A percentile compares a stretch with the other conserved stretches of the same genome.
Evolutionary conservation across 371 early-diverging fungal species (phyloP).

Genomic region (Lichtheimia hyalospora): DNA sequence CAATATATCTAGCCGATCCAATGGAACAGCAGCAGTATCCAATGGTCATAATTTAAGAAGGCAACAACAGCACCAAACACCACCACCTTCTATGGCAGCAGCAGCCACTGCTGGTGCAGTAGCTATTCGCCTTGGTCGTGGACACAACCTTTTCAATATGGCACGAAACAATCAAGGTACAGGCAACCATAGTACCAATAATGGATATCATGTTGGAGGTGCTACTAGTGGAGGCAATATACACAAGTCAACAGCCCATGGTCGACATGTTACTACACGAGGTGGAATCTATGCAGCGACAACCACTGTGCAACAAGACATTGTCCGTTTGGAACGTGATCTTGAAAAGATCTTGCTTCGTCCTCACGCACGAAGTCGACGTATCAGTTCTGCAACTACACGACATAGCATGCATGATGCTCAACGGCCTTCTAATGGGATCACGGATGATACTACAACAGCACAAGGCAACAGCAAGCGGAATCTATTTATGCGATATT

Average conservation of each 20-base stretch:
- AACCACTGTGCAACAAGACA: constrained; percentile 48
- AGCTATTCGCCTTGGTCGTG: constrained; percentile 10
- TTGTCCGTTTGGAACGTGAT: constrained; percentile 41
- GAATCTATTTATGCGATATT: constrained; percentile 13
- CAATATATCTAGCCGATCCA: constrained; percentile 1
- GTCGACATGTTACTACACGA: constrained; percentile 4
- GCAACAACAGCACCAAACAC: neutral
- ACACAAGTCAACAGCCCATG: neutral
- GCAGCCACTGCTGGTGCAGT: constrained; percentile 10
- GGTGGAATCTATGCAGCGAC: constrained; percentile 33
- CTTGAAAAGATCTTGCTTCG: constrained; percentile 32
- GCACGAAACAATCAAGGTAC: neutral
- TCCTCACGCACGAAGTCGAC: constrained; percentile 12
- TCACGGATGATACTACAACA: neutral
- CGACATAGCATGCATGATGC: constrained; percentile 3
- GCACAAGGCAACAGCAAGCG: neutral
- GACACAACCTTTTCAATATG: constrained; percentile 3
- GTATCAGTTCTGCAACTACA: constrained; percentile 22
- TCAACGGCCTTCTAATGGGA: neutral
- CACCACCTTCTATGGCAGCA: constrained; percentile 11
- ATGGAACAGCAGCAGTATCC: neutral
- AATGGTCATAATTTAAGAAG: no score
- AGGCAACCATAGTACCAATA: neutral
- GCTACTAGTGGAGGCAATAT: neutral
- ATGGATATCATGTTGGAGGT: neutral